phyloP scores from a whole-genome alignment of 2,329 filamentous ascomycete genomes.

The Trichoderma afroharzianum region DNA sequence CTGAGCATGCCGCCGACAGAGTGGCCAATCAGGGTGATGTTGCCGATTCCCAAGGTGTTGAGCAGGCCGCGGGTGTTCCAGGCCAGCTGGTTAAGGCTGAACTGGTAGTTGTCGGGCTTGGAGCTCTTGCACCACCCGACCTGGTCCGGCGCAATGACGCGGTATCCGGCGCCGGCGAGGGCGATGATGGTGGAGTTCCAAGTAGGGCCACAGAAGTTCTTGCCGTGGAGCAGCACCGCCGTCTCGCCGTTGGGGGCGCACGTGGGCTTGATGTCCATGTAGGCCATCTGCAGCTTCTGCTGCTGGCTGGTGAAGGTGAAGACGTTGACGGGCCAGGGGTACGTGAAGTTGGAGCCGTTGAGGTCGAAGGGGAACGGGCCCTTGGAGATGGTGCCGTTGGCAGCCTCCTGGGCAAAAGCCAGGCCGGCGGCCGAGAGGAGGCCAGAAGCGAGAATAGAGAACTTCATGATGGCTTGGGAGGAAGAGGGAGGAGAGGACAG shows the following conservation, averaged over 20 bases:
- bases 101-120: slow-evolving; percentile 50
- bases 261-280: slow-evolving; percentile 48
- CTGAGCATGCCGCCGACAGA: slow-evolving; percentile 54
- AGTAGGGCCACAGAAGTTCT: slow-evolving; percentile 54
- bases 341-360: slow-evolving; percentile 50
- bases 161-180: slow-evolving; percentile 43
- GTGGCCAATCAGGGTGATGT: slow-evolving; percentile 49
- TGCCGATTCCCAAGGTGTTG: slow-evolving; percentile 39
- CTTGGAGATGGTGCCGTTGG: slow-evolving; percentile 32
- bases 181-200: slow-evolving; percentile 46
- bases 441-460: slow-evolving; percentile 23
- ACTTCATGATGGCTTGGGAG: slow-evolving; percentile 24
- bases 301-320: slow-evolving; percentile 47
- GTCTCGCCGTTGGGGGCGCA: slow-evolving; percentile 36
- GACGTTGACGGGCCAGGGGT: slow-evolving; percentile 48
- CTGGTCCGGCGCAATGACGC: slow-evolving; percentile 52
- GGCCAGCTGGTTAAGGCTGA: slow-evolving; percentile 49
- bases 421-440: slow-evolving; percentile 22
- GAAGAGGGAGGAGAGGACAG: too few relatives aligned
- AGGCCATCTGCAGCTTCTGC: slow-evolving; percentile 51
- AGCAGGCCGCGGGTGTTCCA: slow-evolving; percentile 49
- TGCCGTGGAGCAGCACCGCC: slow-evolving; percentile 50
- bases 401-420: slow-evolving; percentile 24
- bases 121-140: slow-evolving; percentile 56
- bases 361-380: slow-evolving; percentile 40